A percentile compares a stretch with the other conserved stretches of the same genome.
These are phyloP conservation scores for Mycena venus DNA, from an alignment of 768 basidiomycete species.

Conservation along the genomic window DNA sequence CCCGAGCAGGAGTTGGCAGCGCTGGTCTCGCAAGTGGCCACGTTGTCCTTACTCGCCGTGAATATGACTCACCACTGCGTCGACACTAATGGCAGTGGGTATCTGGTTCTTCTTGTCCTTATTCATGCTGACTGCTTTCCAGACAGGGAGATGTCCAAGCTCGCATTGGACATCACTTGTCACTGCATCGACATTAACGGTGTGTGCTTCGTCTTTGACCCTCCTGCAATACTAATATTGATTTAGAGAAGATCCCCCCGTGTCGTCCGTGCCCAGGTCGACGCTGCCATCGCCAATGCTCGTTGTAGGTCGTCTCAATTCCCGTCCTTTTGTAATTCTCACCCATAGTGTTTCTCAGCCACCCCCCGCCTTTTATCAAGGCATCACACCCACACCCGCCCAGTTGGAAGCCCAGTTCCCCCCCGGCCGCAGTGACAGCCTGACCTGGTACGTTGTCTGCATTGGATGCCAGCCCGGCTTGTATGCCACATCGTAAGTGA, in stretches of 20 bases:
- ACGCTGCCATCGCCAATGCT: not conserved
- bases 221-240: not conserved
- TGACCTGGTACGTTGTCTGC: not conserved
- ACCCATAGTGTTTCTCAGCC: not conserved
- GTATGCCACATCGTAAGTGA: not conserved
- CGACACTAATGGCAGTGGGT: not conserved
- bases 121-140: not conserved
- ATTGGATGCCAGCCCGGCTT: not conserved
- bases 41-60: not conserved
- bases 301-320: not conserved
- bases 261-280: not conserved
- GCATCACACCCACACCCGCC: not conserved
- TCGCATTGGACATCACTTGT: not conserved
- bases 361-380: not conserved
- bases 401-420: not conserved
- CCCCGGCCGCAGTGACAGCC: not conserved
- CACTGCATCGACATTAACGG: not conserved
- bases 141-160: not conserved
- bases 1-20: constrained; percentile 5
- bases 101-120: not conserved
- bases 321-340: too few species aligned
- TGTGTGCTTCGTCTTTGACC: not conserved
- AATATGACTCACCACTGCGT: not conserved
- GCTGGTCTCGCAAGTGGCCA: not conserved
- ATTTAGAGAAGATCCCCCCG: not conserved